Evolutionary conservation across 495 filamentous ascomycete species (phyloP).

Genomic region (Cladorrhinum samala): DNA sequence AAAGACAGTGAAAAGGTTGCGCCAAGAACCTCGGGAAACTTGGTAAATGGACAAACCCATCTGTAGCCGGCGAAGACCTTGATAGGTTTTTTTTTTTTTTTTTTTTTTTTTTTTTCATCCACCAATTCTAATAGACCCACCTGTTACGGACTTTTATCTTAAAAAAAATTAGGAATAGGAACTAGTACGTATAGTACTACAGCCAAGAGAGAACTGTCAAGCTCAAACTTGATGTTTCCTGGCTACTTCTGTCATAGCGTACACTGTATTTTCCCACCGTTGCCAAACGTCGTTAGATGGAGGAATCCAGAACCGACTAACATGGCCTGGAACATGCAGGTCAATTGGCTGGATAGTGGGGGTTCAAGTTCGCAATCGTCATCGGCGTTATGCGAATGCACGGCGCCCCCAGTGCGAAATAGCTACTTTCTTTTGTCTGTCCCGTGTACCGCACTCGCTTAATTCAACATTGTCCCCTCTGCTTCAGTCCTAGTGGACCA

Average conservation of each 20-base stretch:
- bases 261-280: not conserved
- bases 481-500: not conserved
- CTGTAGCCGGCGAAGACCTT: too few relatives aligned
- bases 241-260: not conserved
- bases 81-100: too few relatives aligned
- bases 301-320: not conserved
- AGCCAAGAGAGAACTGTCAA: not conserved
- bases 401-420: constrained; percentile 18
- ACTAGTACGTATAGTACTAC: too few relatives aligned
- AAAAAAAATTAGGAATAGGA: too few relatives aligned
- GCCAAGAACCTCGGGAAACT: too few relatives aligned
- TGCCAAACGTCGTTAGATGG: not conserved
- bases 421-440: constrained; percentile 2
- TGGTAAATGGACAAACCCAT: too few relatives aligned
- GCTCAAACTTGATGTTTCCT: not conserved
- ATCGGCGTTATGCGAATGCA: constrained; percentile 20
- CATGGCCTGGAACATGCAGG: constrained; percentile 10
- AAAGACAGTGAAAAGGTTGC: too few relatives aligned
- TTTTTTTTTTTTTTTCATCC: too few relatives aligned
- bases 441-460: not conserved
- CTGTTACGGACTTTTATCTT: too few relatives aligned
- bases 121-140: too few relatives aligned
- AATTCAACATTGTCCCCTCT: not conserved
- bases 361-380: constrained; percentile 10
- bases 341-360: constrained; percentile 13